Evolutionary conservation across 192 early-diverging fungal species (phyloP), one percentile per base, ranked within the genome.

Genomic region (Dissophora globulifera): DNA sequence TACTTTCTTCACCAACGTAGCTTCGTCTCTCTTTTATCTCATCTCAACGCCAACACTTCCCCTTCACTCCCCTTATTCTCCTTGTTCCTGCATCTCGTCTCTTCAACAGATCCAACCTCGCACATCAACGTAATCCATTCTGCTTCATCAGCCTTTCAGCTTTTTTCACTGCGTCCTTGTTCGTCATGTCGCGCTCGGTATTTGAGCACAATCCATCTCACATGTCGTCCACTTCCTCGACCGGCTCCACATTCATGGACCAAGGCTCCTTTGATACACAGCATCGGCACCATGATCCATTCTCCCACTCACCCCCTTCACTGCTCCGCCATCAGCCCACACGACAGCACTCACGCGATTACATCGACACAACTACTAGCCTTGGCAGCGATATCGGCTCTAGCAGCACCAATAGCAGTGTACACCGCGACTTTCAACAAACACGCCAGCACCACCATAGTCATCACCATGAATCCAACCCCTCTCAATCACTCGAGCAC

Each of bases 361-460:
- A 40, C 38, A 40, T 10, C 38, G 8, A 7, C 7, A 40, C 38
- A 40, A 10, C 38, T 13, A 7, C 38, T 45, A n/a, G 4, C 16
- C 43, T n/a, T n/a, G n/a, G 15, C 52, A 54, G 40, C 22, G 55
- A 29, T 41, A 41, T 10, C 40, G 49, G 9, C 31, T 50, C 1
- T 53, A 64, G 30, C 41, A 49, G n/a, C n/a, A n/a, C n/a, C n/a
- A n/a, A n/a, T n/a, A n/a, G n/a, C n/a, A n/a, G n/a, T 45, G 38
- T 16, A 32, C 50, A 22, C 29, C 49, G 43, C 25, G 50, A 53
- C 4, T 15, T 31, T 35, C n/a, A 35, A 20, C 35, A 22, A n/a
- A n/a, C n/a, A n/a, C n/a, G n/a, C n/a, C 52, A 53, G 17, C 38
- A 29, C 22, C 50, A 50, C 42, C 41, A 53, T n/a, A n/a, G n/a